A percentile compares a stretch with the other conserved stretches of the same genome.
phyloP scores from a whole-genome alignment of 441 rosid species.

The Eruca vesicaria region DNA sequence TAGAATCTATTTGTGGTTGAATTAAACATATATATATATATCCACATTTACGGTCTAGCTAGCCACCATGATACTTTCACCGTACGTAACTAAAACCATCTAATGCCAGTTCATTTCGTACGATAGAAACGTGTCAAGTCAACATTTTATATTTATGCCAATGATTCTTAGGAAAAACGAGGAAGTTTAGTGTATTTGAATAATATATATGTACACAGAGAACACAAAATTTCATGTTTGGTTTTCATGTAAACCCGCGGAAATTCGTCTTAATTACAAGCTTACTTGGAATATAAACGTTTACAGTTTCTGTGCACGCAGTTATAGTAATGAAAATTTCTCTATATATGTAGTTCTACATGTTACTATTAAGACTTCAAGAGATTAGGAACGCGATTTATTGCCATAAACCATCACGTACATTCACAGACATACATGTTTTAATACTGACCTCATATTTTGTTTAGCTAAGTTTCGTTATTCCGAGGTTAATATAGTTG shows the following conservation, averaged over 20 bases:
- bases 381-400: not conserved
- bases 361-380: no score
- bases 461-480: not conserved
- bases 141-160: not conserved
- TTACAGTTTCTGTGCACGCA: no score
- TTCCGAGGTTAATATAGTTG: not conserved
- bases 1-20: not conserved
- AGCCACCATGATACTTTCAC: not conserved
- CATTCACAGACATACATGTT: conserved; percentile 14
- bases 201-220: not conserved
- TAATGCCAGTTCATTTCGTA: not conserved
- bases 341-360: no score
- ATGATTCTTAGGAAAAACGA: not conserved
- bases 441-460: not conserved
- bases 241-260: not conserved
- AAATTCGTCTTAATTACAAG: not conserved
- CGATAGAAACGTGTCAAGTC: not conserved
- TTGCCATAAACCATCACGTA: not conserved
- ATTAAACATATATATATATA: not conserved
- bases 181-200: not conserved
- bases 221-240: not conserved
- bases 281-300: conserved; percentile 8
- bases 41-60: not conserved
- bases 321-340: no score
- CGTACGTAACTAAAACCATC: not conserved